phyloP scores from a whole-genome alignment of 2,329 filamentous ascomycete species.

The Fusarium pseudoanthophilum region DNA sequence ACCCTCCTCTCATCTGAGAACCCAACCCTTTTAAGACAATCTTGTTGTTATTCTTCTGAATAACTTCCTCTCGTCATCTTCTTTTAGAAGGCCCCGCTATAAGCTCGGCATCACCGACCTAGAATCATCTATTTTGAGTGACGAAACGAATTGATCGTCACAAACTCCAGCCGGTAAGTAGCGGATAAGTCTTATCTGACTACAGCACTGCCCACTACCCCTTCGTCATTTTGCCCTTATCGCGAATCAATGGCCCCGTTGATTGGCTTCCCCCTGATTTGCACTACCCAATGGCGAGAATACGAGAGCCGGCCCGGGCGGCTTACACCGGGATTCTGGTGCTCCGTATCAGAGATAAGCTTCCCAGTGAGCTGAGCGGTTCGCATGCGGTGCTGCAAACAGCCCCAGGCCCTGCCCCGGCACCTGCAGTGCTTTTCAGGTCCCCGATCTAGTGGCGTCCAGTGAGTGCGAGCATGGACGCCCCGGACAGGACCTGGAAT shows the following conservation, averaged over 20 bases:
- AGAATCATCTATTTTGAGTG: slow-evolving; percentile 34
- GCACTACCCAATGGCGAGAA: slow-evolving; percentile 36
- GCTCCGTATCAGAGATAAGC: slow-evolving; percentile 34
- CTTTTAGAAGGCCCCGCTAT: slow-evolving; percentile 10
- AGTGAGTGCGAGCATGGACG: slow-evolving; percentile 10
- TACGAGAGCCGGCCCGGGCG: slow-evolving; percentile 46
- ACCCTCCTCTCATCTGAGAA: slow-evolving; percentile 38
- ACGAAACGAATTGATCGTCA: slow-evolving; percentile 35
- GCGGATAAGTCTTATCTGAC: slow-evolving; percentile 37
- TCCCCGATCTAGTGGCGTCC: slow-evolving; percentile 43
- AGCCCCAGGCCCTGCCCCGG: slow-evolving; percentile 5
- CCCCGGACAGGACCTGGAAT: slow-evolving; percentile 20
- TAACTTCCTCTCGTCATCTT: slow-evolving; percentile 5
- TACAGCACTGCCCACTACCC: slow-evolving; percentile 25
- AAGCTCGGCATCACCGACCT: slow-evolving; percentile 41
- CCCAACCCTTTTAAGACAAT: slow-evolving; percentile 15
- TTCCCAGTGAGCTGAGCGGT: slow-evolving; percentile 12
- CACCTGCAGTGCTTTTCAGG: slow-evolving; percentile 26
- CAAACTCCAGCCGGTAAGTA: slow-evolving; percentile 37
- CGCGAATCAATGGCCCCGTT: slow-evolving; percentile 24
- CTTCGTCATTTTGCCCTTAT: slow-evolving; percentile 36
- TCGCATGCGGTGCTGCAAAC: slow-evolving; percentile 21
- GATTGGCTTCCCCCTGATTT: slow-evolving; percentile 35
- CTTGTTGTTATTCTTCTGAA: slow-evolving; percentile 21
- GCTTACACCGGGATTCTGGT: slow-evolving; percentile 39